Evolutionary conservation across 805 yeast species (phyloP).

Genomic region (Zygosaccharomyces bisporus): DNA sequence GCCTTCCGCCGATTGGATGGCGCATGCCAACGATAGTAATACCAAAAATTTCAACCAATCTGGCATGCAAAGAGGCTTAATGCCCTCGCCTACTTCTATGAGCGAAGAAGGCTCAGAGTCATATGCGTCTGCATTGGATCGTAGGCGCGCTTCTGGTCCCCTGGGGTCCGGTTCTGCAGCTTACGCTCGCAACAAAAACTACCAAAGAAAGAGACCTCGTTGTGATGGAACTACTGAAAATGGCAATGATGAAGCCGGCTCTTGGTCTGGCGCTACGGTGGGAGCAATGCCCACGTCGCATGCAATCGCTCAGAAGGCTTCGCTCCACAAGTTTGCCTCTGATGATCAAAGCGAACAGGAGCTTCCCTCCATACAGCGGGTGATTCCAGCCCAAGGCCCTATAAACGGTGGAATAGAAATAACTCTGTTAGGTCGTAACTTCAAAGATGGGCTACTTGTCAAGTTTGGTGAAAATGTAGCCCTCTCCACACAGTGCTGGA

Average conservation of each 20-base stretch:
- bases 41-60: conserved; percentile 6
- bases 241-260: conserved; percentile 10
- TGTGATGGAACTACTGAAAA: conserved; percentile 12
- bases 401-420: conserved; percentile 95
- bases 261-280: conserved; percentile 20
- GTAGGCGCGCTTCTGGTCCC: conserved; percentile 10
- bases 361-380: conserved; percentile 67
- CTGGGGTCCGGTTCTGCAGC: conserved; percentile 16
- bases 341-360: conserved; percentile 7
- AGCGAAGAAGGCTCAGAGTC: conserved; percentile 59
- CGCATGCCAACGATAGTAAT: conserved; percentile 17
- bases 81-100: conserved; percentile 60
- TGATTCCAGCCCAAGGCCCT: conserved; percentile 95
- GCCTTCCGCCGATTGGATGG: conserved; percentile 3
- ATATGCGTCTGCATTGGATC: conserved; percentile 19
- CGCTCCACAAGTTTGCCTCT: neutral
- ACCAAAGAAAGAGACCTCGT: conserved; percentile 23
- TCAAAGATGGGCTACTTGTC: conserved; percentile 76
- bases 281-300: neutral
- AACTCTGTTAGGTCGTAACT: conserved; percentile 82
- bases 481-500: conserved; percentile 92
- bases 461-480: conserved; percentile 82
- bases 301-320: neutral
- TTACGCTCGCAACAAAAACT: conserved; percentile 16
- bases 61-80: conserved; percentile 20